Evolutionary conservation across 306 rosid species (phyloP), one percentile per base, ranked within the genome.

Genomic region (Cicer cuneatum): DNA sequence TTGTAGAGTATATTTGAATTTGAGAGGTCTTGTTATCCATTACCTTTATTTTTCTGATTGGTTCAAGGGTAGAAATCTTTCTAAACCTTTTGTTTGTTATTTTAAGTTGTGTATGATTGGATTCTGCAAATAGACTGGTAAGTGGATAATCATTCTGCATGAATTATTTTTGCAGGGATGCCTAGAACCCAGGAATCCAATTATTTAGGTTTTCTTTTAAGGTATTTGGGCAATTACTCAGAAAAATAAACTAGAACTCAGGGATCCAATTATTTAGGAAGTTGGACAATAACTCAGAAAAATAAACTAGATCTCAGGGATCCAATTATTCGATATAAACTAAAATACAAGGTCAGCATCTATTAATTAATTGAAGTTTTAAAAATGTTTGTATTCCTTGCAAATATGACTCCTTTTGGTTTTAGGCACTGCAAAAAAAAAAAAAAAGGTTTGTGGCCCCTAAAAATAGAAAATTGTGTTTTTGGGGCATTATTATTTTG

Each of bases 1-100:
- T 40, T 41, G 21, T 70, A 56, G 66, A 42, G 67, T 18, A 57
- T 74, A 9, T 56, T 35, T 65, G 47, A 75, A 75, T 70, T 74
- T 57, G 66, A 39, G 67, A 35, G 51, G 33, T 64, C 72, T 24
- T 13, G 48, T 52, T 48, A 47, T 59, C 19, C 21, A 37, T 57
- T 64, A 61, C 78, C 42, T 56, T 47, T 18, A 48, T 41, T 79
- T 72, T 48, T 42, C 8, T 18, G 51, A 37, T 53, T 18, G 19
- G 19, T 73, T 72, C 59, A 54, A 48, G 68, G 49, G 43, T 54
- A 45, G n/a, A 62, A 52, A 69, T 60, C 61, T 41, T 71, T 49
- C 40, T 57, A 10, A 40, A 59, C 41, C 21, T 13, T 42, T 15
- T 45, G 18, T 71, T 63, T 54, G 51, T 49, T 66, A 45, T 49